Evolutionary conservation across 169 alveolate genomes (phyloP), one percentile per base, ranked within the genome.

Genomic region (Eimeria necatrix): DNA sequence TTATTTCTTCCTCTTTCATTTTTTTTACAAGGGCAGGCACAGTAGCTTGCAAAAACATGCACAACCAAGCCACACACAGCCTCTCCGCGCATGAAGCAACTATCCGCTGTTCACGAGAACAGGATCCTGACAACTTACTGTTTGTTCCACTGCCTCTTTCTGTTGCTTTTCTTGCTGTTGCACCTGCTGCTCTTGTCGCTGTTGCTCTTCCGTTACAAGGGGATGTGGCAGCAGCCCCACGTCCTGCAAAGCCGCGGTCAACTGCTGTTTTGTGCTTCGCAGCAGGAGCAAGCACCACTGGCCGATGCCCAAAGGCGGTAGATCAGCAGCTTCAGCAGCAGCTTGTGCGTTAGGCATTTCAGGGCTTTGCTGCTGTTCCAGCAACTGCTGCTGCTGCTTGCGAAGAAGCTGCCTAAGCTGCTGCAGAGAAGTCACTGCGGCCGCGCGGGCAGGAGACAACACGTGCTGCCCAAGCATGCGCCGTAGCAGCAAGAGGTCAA

Each of bases 401-500:
- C 24, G 59, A 4, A 74, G 60, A 74, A 74, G 60, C 61, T 26
- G 85, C 60, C 8, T 32, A 12, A 74, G 60, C 32, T 74, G 53
- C 61, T 46, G 59, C n/a, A 74, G 53, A 10, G 85, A 74, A 18
- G 59, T 32, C 2, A 18, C 41, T 48, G 26, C 85, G 22, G 60
- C 85, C 5, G 59, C 49, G 60, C 85, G 85, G 18, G 85, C 85
- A 4, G 85, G 85, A 14, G 59, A 8, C 59, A 74, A 53, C 10
- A 74, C 59, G 61, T 51, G 53, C 61, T 32, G 85, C 32, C 60
- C 59, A 16, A 81, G 90, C 90, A 9, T 81, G 70, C 90, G 90
- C 51, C 68, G 90, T 73, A 89, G 88, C 74, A 73, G 60, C 73
- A 26, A 87, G 22, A 68, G 94, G 22, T 70, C 87, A 32, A 89